A percentile compares a stretch with the other conserved stretches of the same genome.
phyloP scores from a whole-genome alignment of 2,329 filamentous ascomycete species.

The Colletotrichum acutatum region DNA sequence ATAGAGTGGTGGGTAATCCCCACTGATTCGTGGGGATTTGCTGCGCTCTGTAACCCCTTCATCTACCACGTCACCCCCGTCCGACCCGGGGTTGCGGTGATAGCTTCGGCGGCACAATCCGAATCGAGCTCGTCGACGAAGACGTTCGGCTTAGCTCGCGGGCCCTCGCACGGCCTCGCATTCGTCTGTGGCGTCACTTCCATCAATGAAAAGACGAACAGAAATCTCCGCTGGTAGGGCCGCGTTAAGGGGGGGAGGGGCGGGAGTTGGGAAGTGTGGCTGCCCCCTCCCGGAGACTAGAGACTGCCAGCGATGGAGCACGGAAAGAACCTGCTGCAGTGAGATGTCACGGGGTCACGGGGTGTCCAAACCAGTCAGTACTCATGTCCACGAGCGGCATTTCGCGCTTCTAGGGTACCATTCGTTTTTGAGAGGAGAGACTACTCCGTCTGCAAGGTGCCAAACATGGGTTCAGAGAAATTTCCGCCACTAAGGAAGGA shows the following conservation, averaged over 20 bases:
- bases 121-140: constrained; percentile 11
- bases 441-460: constrained; percentile 8
- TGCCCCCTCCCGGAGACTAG: not conserved
- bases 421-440: not conserved
- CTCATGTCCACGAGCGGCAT: constrained; percentile 7
- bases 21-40: constrained; percentile 31
- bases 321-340: not conserved
- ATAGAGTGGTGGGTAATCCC: constrained; percentile 16
- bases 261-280: not conserved
- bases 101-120: constrained; percentile 16
- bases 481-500: constrained; percentile 21
- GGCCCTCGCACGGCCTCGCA: not conserved
- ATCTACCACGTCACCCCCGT: constrained; percentile 16
- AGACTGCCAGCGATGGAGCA: constrained; percentile 23
- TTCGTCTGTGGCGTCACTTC: not conserved
- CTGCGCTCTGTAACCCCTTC: constrained; percentile 25
- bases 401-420: constrained; percentile 4
- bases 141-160: not conserved
- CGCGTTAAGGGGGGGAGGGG: not conserved
- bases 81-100: constrained; percentile 11
- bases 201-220: constrained; percentile 11
- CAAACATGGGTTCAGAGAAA: not conserved
- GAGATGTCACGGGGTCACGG: constrained; percentile 20
- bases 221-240: constrained; percentile 29
- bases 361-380: not conserved